Evolutionary conservation across 768 basidiomycete genomes (phyloP).

Genomic region (Artomyces pyxidatus): DNA sequence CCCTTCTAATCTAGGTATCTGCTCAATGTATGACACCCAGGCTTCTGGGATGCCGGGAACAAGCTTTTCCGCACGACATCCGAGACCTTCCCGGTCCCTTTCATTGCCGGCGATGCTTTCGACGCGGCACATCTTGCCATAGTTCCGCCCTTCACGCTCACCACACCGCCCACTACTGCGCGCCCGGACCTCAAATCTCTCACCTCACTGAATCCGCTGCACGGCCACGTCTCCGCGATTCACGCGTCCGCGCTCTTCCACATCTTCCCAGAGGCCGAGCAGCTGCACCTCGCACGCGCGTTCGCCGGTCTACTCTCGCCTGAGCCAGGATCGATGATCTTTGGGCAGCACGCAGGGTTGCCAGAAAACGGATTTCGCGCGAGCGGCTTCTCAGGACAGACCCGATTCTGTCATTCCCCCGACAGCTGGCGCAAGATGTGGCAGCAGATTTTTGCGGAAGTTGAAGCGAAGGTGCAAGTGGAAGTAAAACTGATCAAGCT

Average conservation of each 20-base stretch:
- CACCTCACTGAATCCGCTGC: slow-evolving; percentile 36
- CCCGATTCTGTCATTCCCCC: slow-evolving; percentile 27
- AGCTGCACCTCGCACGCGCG: slow-evolving; percentile 32
- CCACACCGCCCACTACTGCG: slow-evolving; percentile 14
- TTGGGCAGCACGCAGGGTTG: slow-evolving; percentile 32
- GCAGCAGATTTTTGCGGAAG: too few species aligned
- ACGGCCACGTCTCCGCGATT: slow-evolving; percentile 39
- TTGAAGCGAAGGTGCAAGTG: too few species aligned
- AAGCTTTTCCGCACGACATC: slow-evolving; percentile 47
- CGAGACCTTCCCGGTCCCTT: slow-evolving; percentile 43
- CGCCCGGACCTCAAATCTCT: slow-evolving; percentile 24
- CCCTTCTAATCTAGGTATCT: neutral
- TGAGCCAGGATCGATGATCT: slow-evolving; percentile 36
- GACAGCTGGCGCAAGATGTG: slow-evolving; percentile 31
- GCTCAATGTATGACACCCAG: slow-evolving; percentile 22
- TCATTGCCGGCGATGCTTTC: slow-evolving; percentile 49
- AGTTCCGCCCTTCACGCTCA: slow-evolving; percentile 18
- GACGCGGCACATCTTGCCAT: slow-evolving; percentile 34
- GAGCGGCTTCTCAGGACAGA: neutral
- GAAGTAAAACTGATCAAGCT: too few species aligned
- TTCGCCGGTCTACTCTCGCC: slow-evolving; percentile 37
- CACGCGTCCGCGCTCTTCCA: slow-evolving; percentile 44
- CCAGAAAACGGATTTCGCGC: slow-evolving; percentile 23
- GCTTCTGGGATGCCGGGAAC: slow-evolving; percentile 56
- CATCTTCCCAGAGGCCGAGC: slow-evolving; percentile 35